Evolutionary conservation across 495 filamentous ascomycete genomes (phyloP).

Genomic region (Aspergillus carlsbadensis): DNA sequence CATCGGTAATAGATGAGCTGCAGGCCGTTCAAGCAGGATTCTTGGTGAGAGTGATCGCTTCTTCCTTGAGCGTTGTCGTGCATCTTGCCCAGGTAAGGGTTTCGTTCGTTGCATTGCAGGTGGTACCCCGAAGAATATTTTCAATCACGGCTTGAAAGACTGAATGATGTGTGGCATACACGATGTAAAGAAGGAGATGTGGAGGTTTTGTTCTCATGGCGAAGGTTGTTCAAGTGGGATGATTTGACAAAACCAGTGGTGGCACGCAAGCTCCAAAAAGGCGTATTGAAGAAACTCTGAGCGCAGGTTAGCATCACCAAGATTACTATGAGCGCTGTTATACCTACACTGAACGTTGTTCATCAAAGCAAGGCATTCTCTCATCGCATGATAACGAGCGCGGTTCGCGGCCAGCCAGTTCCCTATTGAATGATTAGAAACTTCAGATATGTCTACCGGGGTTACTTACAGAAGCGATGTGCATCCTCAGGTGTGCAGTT

Average conservation of each 20-base stretch:
- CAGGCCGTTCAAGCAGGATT: background rate
- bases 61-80: background rate
- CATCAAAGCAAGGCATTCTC: constrained; percentile 17
- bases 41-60: background rate
- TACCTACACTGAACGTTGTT: constrained; percentile 9
- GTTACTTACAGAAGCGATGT: constrained; percentile 20
- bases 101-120: background rate
- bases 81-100: background rate
- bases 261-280: background rate
- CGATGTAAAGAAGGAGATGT: background rate
- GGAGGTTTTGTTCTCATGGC: background rate
- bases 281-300: background rate
- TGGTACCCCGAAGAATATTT: background rate
- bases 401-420: constrained; percentile 18
- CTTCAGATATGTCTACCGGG: background rate
- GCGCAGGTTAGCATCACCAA: background rate
- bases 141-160: background rate
- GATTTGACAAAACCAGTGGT: background rate
- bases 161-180: background rate
- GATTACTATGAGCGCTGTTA: background rate
- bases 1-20: background rate
- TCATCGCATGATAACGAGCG: constrained; percentile 22
- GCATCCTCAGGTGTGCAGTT: constrained; percentile 16
- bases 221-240: background rate
- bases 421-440: constrained; percentile 12